Evolutionary conservation across 805 yeast species (phyloP), one percentile per base, ranked within the genome.

Genomic region (Cyberlindnera suaveolens): DNA sequence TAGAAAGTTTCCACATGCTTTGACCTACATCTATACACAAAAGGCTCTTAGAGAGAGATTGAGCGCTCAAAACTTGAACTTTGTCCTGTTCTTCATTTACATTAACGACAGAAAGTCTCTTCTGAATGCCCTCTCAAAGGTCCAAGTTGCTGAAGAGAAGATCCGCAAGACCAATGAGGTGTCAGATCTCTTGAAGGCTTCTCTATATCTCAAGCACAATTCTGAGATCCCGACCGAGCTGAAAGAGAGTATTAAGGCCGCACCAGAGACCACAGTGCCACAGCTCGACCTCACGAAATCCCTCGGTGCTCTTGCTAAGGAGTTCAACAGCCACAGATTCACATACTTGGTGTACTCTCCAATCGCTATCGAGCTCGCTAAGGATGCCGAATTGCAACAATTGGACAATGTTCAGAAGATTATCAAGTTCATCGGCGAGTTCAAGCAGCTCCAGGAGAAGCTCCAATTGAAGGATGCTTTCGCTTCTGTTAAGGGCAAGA

Each of bases 331-430:
- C 18, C 26, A 55, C 39, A 50, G 55, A 43, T 39, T 39, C 35
- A 34, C 43, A 10, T 64, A 63, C 37, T 31, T 63, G 19, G 48
- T 44, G 31, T 32, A 48, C 19, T 42, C 43, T n/a, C 57, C 60
- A 42, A 47, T 57, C 31, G 53, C 49, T 13, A 43, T 44, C 36
- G 52, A 43, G 34, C 45, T 43, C 10, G 16, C 46, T 8, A 16
- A 43, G 19, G 39, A 29, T 36, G 42, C 39, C 14, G 44, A 40
- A 18, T 27, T 52, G 32, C 47, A 49, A 36, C 48, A 45, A 17
- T 8, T 34, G 15, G 33, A 37, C 10, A 39, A 27, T 36, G 43
- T 44, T 5, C 9, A 31, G 13, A 23, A 42, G 11, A 45, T 43
- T 31, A 36, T 33, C 16, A 17, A 36, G 34, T 49, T 46, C 26